A percentile compares a stretch with the other conserved stretches of the same genome.
These are phyloP conservation scores for Taiozyma onychis DNA, from an alignment of 1,139 yeast genomes.

Conservation along the genomic window DNA sequence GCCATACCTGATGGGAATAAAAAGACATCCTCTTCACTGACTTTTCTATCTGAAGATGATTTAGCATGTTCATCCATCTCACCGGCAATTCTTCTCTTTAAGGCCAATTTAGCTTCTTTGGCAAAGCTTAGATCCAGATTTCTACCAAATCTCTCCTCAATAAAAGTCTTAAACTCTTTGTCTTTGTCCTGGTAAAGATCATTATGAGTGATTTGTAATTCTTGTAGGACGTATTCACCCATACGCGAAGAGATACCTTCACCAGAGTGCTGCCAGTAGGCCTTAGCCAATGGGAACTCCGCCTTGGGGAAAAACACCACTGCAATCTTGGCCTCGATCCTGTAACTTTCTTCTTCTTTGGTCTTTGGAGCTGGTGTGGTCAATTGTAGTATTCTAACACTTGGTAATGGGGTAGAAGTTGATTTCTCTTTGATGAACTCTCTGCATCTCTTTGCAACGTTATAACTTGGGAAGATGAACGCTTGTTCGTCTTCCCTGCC, in stretches of 20 bases:
- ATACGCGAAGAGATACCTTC: conserved; percentile 88
- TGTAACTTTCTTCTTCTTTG: conserved; percentile 52
- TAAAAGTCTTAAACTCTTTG: conserved; percentile 59
- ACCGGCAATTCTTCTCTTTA: conserved; percentile 71
- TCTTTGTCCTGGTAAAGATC: conserved; percentile 20
- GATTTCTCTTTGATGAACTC: conserved; percentile 47
- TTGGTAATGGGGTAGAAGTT: conserved; percentile 32
- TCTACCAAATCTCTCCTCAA: conserved; percentile 89
- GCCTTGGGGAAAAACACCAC: conserved; percentile 66
- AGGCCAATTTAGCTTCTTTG: conserved; percentile 65
- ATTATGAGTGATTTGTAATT: conserved; percentile 40
- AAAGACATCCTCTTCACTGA: conserved; percentile 52
- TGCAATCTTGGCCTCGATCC: conserved; percentile 63
- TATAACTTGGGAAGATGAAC: conserved; percentile 72
- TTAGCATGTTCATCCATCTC: conserved; percentile 34
- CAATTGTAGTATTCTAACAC: conserved; percentile 70
- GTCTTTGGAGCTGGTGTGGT: conserved; percentile 64
- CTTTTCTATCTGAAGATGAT: conserved; percentile 8
- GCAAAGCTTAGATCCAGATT: conserved; percentile 76
- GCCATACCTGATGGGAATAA: conserved; percentile 93
- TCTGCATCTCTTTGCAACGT: conserved; percentile 79
- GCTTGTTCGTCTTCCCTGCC: conserved; percentile 73
- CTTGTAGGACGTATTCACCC: conserved; percentile 77
- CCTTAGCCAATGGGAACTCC: conserved; percentile 58
- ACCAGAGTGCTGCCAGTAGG: conserved; percentile 96